phyloP scores from a whole-genome alignment of 371 early-diverging fungal genomes.

The Coemansia sp. region DNA sequence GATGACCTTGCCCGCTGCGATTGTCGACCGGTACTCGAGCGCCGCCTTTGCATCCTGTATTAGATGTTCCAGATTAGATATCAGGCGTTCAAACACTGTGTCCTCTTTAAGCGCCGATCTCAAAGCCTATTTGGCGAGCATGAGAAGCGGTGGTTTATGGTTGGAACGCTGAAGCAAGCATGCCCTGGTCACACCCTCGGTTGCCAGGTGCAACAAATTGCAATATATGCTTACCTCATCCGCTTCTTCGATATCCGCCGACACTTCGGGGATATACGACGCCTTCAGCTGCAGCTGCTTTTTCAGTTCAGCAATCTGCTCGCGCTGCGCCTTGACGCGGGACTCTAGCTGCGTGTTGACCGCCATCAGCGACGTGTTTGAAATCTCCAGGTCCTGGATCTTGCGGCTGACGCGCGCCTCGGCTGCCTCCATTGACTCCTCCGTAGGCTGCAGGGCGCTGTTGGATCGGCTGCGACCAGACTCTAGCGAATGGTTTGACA shows the following conservation, averaged over 20 bases:
- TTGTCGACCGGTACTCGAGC: conserved; percentile 47
- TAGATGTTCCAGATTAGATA: conserved; percentile 49
- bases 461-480: conserved; percentile 42
- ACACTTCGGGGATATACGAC: conserved; percentile 13
- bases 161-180: background rate
- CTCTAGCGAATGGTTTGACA: conserved; percentile 33
- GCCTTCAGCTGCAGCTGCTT: conserved; percentile 43
- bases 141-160: conserved; percentile 35
- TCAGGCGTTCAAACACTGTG: conserved; percentile 50
- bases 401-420: conserved; percentile 52
- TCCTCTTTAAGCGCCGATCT: conserved; percentile 52
- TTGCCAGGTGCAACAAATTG: background rate
- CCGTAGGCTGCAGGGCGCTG: conserved; percentile 34
- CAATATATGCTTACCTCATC: conserved; percentile 41
- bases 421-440: conserved; percentile 49
- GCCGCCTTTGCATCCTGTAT: conserved; percentile 50
- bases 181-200: too few relatives aligned
- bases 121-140: conserved; percentile 48
- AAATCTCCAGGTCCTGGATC: conserved; percentile 51
- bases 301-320: conserved; percentile 43
- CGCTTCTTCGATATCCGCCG: conserved; percentile 18
- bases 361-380: conserved; percentile 48
- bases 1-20: conserved; percentile 51
- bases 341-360: conserved; percentile 49
- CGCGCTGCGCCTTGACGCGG: conserved; percentile 44